Evolutionary conservation across 2,329 filamentous ascomycete species (phyloP).

Genomic region (Xylaria sp.): DNA sequence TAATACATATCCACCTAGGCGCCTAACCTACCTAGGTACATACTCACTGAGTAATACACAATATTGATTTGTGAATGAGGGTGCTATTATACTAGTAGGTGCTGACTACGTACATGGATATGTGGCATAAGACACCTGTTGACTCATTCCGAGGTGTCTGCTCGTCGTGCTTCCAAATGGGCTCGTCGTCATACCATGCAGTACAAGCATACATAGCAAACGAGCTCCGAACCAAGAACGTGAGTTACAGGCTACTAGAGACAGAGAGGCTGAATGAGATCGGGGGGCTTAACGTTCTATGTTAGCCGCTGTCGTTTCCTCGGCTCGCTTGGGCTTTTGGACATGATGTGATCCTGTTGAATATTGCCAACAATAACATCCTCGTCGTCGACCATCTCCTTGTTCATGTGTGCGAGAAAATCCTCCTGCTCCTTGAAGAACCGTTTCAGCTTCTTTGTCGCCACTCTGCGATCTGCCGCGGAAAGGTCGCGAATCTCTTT

Average conservation of each 20-base stretch:
- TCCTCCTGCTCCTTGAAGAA: slow-evolving; percentile 43
- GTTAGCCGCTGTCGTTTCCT: slow-evolving; percentile 17
- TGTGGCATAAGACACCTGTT: too few species aligned
- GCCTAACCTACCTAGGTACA: too few species aligned
- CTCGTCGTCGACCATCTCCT: slow-evolving; percentile 42
- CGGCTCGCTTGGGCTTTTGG: slow-evolving; percentile 7
- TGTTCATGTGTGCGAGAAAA: slow-evolving; percentile 44
- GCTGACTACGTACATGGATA: too few species aligned
- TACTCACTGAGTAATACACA: too few species aligned
- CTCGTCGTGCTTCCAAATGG: background rate
- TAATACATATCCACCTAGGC: too few species aligned
- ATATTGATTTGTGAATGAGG: too few species aligned
- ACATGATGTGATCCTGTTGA: slow-evolving; percentile 33
- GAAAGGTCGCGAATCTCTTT: slow-evolving; percentile 48
- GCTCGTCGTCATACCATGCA: background rate
- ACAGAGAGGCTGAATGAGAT: background rate
- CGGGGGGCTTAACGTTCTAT: background rate
- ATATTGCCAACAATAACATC: slow-evolving; percentile 33
- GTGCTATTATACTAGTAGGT: too few species aligned
- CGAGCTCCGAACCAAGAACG: background rate
- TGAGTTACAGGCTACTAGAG: background rate
- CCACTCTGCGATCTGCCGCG: slow-evolving; percentile 35
- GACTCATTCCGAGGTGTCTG: too few species aligned
- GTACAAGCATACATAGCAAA: background rate
- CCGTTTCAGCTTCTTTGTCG: slow-evolving; percentile 40